Conservation (phyloP, 495 filamentous ascomycete species). For the Sabuloglossum arenarium region DNA sequence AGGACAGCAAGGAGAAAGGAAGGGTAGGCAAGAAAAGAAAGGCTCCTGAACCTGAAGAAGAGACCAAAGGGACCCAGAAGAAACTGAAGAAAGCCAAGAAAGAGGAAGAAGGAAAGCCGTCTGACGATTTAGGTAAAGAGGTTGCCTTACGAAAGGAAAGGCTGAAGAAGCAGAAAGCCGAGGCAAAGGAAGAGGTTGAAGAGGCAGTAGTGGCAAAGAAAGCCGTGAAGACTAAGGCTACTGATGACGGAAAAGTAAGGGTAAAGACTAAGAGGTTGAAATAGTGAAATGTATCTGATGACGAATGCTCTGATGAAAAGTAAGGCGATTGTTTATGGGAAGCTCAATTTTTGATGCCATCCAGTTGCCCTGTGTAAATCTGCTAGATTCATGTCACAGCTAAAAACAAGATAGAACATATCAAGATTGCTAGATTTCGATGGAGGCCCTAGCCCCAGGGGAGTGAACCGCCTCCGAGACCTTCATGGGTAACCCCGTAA, state of each 20-base stretch:
- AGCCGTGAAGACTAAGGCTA: constrained; percentile 3
- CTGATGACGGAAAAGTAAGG: not conserved
- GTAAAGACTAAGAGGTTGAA: not conserved
- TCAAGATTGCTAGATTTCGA: not conserved
- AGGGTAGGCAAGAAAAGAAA: constrained; percentile 45
- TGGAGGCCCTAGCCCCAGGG: not conserved
- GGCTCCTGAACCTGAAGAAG: constrained; percentile 12
- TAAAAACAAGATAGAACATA: too few relatives aligned
- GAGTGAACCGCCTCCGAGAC: not conserved
- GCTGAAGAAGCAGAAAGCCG: constrained; percentile 26
- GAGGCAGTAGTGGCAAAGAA: constrained; percentile 8
- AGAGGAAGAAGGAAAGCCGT: constrained; percentile 19
- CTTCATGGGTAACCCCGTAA: not conserved
- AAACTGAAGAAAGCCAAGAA: constrained; percentile 29
- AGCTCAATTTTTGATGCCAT: too few relatives aligned
- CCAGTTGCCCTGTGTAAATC: too few relatives aligned
- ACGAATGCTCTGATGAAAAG: not conserved
- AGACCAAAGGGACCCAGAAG: constrained; percentile 23
- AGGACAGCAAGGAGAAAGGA: constrained; percentile 25
- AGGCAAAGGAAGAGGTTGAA: constrained; percentile 35
- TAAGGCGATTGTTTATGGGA: not conserved
- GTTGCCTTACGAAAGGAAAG: constrained; percentile 19
- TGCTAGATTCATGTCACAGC: too few relatives aligned
- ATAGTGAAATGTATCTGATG: constrained; percentile 3
- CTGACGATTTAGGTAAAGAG: constrained; percentile 18